Evolutionary conservation across 2,329 filamentous ascomycete species (phyloP).

Genomic region (Cercospora brassicicola): DNA sequence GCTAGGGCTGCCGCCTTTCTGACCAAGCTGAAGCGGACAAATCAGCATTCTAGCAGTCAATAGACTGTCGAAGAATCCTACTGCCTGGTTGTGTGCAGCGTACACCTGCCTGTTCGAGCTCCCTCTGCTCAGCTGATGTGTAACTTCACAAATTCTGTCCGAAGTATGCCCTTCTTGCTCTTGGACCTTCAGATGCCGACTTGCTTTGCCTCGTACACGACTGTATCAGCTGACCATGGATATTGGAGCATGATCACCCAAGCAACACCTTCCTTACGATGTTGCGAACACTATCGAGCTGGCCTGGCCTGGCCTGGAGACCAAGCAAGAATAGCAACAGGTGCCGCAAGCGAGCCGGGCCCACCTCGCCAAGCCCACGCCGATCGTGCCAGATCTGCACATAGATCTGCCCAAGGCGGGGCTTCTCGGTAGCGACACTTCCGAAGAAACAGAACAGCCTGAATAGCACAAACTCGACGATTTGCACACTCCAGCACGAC

Average conservation of each 20-base stretch:
- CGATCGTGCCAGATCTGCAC: neutral
- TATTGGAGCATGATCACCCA: neutral
- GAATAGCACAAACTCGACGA: neutral
- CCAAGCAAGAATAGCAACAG: slow-evolving; percentile 1
- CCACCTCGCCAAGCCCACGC: neutral
- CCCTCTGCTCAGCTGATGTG: neutral
- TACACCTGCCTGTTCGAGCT: neutral
- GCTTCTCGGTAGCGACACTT: neutral
- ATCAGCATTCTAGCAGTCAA: neutral
- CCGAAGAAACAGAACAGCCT: neutral
- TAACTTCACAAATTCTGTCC: neutral
- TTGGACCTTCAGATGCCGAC: neutral
- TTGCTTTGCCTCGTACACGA: neutral
- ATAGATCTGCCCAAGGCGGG: neutral
- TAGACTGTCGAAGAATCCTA: neutral
- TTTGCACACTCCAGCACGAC: neutral
- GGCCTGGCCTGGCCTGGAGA: neutral
- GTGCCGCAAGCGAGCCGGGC: neutral
- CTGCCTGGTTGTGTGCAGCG: neutral
- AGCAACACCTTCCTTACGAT: neutral
- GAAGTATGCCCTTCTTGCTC: neutral
- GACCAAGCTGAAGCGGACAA: neutral
- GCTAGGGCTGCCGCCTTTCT: neutral
- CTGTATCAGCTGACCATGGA: neutral
- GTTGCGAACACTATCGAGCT: neutral